Evolutionary conservation across 2,329 filamentous ascomycete genomes (phyloP), one percentile per base, ranked within the genome.

Genomic region (Neofusicoccum umdonicola): DNA sequence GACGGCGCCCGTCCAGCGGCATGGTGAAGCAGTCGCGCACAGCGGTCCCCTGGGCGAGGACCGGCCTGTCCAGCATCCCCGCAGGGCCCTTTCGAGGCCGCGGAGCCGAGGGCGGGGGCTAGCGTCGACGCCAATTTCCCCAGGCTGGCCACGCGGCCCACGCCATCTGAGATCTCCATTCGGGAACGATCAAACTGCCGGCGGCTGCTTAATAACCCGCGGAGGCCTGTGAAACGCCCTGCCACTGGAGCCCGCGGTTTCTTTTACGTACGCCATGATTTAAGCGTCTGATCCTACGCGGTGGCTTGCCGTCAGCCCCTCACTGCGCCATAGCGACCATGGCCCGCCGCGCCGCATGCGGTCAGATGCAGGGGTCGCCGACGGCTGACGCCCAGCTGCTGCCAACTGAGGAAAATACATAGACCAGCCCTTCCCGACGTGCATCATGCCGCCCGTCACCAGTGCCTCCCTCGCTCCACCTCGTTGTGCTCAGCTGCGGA

Each of bases 91-190:
- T 22, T 22, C 37, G 15, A 57, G 11, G n/a, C 19, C 22, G 39
- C 39, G 42, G 42, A 60, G 41, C 56, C 41, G 56, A 60, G 27
- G 41, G 56, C 56, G 56, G 56, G 56, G 56, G 47, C 56, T 60
- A 60, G 56, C 56, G 56, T 37, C 56, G 56, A 60, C 44, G 56
- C 42, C 56, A 60, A 60, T 45, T 60, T 60, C 42, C 56, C 56
- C 56, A 41, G 42, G 41, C 13, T 35, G 56, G 56, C 56, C 56
- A 60, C 56, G 56, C 56, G 56, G 42, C 56, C 39, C 42, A 37
- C 15, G 54, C 41, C 17, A 47, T 45, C 42, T 37, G 17, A 60
- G 56, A 60, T 60, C 56, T 60, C 56, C 31, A 19, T 47, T 35
- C 7, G 42, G 2, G 1, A 7, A 9, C 54, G 41, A 45, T 58